These are phyloP conservation scores for Micractinium conductrix DNA, from an alignment of 139 green algal genomes.

Conservation along the genomic window DNA sequence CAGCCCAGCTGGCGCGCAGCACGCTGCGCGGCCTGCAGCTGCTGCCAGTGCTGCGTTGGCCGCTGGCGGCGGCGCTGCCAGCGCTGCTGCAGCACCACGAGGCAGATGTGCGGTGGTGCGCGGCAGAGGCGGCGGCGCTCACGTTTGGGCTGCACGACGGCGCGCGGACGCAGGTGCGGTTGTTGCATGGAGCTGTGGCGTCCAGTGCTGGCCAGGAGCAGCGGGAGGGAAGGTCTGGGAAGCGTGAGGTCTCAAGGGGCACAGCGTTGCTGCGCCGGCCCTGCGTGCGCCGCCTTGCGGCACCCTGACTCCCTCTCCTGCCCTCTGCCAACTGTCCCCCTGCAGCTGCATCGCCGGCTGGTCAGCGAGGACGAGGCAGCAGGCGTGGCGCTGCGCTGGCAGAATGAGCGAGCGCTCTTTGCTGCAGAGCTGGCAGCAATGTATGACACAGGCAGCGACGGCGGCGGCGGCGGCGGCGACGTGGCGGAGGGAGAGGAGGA, in stretches of 20 bases:
- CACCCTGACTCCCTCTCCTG: background rate
- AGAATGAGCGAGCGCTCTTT: conserved; percentile 36
- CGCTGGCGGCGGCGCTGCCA: conserved; percentile 37
- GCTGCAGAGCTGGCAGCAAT: conserved; percentile 50
- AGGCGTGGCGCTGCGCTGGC: conserved; percentile 42
- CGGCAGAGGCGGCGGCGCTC: conserved; percentile 49
- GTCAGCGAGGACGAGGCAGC: conserved; percentile 45
- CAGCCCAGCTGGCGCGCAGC: conserved; percentile 51
- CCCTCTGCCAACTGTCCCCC: background rate
- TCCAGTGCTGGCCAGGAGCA: background rate
- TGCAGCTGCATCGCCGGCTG: conserved; percentile 36
- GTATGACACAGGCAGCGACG: conserved; percentile 45
- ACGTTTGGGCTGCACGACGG: conserved; percentile 55
- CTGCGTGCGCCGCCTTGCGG: background rate
- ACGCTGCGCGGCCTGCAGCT: conserved; percentile 63
- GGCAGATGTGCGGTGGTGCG: conserved; percentile 61
- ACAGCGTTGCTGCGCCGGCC: background rate
- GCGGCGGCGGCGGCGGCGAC: background rate
- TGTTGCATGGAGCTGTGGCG: too few species aligned
- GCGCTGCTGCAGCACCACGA: conserved; percentile 58
- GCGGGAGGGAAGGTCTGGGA: background rate
- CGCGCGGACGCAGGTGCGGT: conserved; percentile 1
- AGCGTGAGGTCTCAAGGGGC: background rate
- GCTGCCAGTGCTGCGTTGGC: conserved; percentile 54
- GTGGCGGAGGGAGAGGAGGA: background rate